Base-by-base conservation (phyloP, 202 grass and related monocot genomes). In the Alloteropsis angusta region DNA sequence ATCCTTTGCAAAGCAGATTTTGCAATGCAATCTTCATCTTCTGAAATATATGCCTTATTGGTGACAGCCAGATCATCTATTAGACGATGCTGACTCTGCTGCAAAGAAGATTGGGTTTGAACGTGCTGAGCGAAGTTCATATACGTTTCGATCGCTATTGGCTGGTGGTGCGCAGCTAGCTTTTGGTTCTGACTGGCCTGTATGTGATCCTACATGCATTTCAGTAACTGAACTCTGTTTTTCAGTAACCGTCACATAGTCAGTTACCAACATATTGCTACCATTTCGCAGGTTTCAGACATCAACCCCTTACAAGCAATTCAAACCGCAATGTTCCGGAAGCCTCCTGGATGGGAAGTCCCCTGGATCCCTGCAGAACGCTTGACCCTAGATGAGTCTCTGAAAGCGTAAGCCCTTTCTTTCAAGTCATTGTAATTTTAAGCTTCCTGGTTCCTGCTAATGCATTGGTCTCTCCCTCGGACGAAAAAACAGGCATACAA, bases 101-200 rank as follows among this genome's bases (percentile, higher is more conserved):
- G 85, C 56, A 44, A 93, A 75, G 45, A 99, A 95, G 79, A 76
- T 95, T 37, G 92, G 92, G 25, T 44, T 54, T 35, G 75, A 85
- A 22, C 81, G 90, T 17, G 85, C 96, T 5, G 81, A 84, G 28
- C 41, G 83, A 75, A 85, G 84, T 68, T 95, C 96, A 48, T 95
- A 99, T 70, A 79, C 50, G 15, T 99, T 99, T 17, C 73, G 23
- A 3, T 95, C 92, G 36, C 66, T 95, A 14, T 65, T 84, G 48
- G 25, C 53, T 73, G 84, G 87, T 10, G 88, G 82, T 11, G 88
- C 92, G 14, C 61, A 12, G 43, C 85, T 99, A 69, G 90, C 96
- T 75, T 95, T 99, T 87, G 92, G 96, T 72, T 99, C 96, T 77
- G 92, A 99, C 26, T 99, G 92, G 88, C 96, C 96, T 23, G 88